Conservation (phyloP, 2,329 filamentous ascomycete species). For the Colletotrichum godetiae region DNA sequence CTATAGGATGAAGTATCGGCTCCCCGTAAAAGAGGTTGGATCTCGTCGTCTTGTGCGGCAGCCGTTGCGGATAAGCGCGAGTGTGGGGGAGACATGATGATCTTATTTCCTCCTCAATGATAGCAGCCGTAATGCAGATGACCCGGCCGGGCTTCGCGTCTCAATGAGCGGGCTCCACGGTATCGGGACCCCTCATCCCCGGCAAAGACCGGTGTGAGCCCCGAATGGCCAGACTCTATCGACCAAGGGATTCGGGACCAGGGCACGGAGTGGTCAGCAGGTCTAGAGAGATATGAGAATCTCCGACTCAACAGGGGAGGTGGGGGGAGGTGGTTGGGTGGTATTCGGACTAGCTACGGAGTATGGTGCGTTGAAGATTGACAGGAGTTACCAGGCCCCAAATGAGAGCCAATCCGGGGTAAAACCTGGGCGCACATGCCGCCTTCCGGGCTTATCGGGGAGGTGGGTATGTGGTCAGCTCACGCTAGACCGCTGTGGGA, state of each 20-base stretch:
- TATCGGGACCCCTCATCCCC: constrained; percentile 17
- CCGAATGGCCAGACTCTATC: constrained; percentile 18
- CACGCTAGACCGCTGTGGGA: constrained; percentile 18
- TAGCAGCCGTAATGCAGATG: not conserved
- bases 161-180: not conserved
- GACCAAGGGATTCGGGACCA: not conserved
- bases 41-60: constrained; percentile 11
- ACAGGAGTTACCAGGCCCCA: not conserved
- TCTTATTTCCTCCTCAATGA: constrained; percentile 7
- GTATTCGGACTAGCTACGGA: not conserved
- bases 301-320: constrained; percentile 2
- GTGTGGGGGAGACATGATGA: constrained; percentile 8
- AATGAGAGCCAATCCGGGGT: constrained; percentile 8
- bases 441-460: constrained; percentile 6
- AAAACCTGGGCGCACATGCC: constrained; percentile 7
- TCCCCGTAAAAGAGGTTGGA: constrained; percentile 17
- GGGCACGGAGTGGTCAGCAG: not conserved
- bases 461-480: not conserved
- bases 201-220: constrained; percentile 9
- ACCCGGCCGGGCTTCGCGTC: not conserved
- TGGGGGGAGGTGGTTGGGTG: constrained; percentile 2
- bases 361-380: not conserved
- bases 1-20: not conserved
- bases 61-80: not conserved
- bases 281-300: not conserved